These are phyloP conservation scores for Mycosphaerella sp. DNA, from an alignment of 2,329 filamentous ascomycete species.

Conservation along the genomic window DNA sequence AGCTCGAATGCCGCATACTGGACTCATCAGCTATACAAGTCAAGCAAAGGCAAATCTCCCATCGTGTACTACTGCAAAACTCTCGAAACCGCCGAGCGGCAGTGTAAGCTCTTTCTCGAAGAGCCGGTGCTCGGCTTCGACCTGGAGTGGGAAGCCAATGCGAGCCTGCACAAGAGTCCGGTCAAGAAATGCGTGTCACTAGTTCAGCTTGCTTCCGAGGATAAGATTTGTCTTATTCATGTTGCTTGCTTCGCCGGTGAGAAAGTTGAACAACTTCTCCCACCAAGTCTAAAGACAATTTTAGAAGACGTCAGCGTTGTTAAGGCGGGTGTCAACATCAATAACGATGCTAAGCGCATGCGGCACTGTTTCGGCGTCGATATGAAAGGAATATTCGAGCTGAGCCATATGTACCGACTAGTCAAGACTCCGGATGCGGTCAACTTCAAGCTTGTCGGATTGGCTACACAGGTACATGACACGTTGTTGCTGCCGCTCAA, in stretches of 20 bases:
- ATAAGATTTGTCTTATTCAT: slow-evolving; percentile 75
- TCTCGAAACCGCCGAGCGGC: slow-evolving; percentile 59
- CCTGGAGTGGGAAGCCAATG: slow-evolving; percentile 67
- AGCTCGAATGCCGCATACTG: slow-evolving; percentile 43
- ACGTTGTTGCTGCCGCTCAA: slow-evolving; percentile 66
- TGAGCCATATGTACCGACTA: slow-evolving; percentile 75
- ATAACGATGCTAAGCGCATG: slow-evolving; percentile 60
- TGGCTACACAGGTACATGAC: slow-evolving; percentile 65
- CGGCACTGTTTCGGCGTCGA: slow-evolving; percentile 60
- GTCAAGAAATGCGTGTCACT: slow-evolving; percentile 60
- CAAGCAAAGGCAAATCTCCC: slow-evolving; percentile 63
- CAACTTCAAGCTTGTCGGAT: slow-evolving; percentile 59
- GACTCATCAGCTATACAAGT: slow-evolving; percentile 63
- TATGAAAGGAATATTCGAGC: slow-evolving; percentile 64
- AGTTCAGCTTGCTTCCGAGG: slow-evolving; percentile 73
- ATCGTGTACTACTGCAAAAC: slow-evolving; percentile 73
- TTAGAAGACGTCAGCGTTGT: slow-evolving; percentile 64
- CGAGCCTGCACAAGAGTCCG: slow-evolving; percentile 33
- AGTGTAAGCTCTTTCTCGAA: slow-evolving; percentile 59
- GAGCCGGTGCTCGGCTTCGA: slow-evolving; percentile 79
- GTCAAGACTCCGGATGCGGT: slow-evolving; percentile 59
- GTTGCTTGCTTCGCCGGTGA: slow-evolving; percentile 53
- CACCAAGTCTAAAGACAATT: slow-evolving; percentile 63
- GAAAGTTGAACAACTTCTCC: slow-evolving; percentile 51
- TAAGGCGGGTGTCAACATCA: slow-evolving; percentile 73